Evolutionary conservation across 257 asterid genomes (phyloP).

Genomic region (Solanum rostratum): DNA sequence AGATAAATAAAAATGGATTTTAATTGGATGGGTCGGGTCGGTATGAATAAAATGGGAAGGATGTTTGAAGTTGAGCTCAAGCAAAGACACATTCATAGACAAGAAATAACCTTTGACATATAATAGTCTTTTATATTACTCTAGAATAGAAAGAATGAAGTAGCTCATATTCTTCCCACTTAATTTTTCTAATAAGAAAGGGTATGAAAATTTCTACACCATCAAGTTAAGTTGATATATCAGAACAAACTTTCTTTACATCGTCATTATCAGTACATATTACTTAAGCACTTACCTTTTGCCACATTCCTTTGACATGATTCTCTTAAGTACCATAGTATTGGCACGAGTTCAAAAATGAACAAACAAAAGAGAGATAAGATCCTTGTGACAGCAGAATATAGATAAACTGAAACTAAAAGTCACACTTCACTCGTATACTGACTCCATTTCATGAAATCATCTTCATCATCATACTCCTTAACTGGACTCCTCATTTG

Average conservation of each 20-base stretch:
- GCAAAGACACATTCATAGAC: background rate
- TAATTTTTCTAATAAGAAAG: no score
- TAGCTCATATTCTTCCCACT: background rate
- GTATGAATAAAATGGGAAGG: no score
- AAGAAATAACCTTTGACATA: background rate
- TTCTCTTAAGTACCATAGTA: background rate
- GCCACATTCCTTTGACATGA: background rate
- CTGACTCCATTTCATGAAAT: conserved; percentile 28
- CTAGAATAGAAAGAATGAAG: background rate
- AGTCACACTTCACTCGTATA: conserved; percentile 32
- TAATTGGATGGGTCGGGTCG: background rate
- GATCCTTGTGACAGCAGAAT: background rate
- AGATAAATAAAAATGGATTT: background rate
- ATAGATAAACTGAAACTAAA: background rate
- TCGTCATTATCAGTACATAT: background rate
- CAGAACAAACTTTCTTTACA: background rate
- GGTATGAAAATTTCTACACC: background rate
- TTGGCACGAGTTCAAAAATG: background rate
- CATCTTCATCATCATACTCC: conserved; percentile 36
- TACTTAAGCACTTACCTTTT: background rate
- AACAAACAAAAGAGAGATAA: background rate
- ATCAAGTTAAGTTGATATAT: background rate
- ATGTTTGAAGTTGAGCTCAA: background rate
- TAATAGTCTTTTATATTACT: background rate
- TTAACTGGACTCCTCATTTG: conserved; percentile 22